Base-by-base conservation (phyloP, 2,329 filamentous ascomycete species). In the Colletotrichum tamarilloi region DNA sequence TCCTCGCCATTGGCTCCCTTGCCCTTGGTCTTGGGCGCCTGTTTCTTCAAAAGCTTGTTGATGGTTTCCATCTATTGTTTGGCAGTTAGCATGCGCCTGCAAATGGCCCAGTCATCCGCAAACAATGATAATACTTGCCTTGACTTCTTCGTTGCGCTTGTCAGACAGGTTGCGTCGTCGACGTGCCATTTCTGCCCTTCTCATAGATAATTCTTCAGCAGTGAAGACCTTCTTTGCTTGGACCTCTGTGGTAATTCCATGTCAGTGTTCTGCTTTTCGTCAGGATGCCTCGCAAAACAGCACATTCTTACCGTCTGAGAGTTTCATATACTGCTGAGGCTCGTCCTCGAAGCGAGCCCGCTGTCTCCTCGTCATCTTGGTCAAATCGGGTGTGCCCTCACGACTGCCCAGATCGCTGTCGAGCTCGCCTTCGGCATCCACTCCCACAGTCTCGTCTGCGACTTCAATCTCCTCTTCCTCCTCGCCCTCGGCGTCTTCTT, bases 1-100 rank as follows among this genome's bases (percentile, higher is more conserved):
- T 85, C 87, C 12, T 87, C 87, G 42, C 86, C 88, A 67, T 77
- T 85, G 70, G 77, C 80, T 38, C 81, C 87, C 76, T 88, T 89
- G 75, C 87, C 85, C 76, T 89, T 92, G 69, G 90, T 90, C 82
- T 96, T 95, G 28, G 94, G 92, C 1, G 94, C 93, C 81, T 95
- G 94, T 80, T 95, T 95, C 82, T 95, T 95, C 65, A 97, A 90
- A 2, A 97, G 90, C 78, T 95, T 95, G 86, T 97, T 95, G 88
- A 97, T 96, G 0, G 94, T 97, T 86, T 96, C 94, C 89, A 95
- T 94, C 93, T 95, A 77, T 49, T 71, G 28, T 22, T 19, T 52
- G 16, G 14, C 12, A 42, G 65, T 32, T 28, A 59, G 38, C 22
- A 26, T 16, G 52, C 28, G n/a, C 62, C 19, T 30, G 14, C 14